These are phyloP conservation scores for Fusarium armeniacum DNA, from an alignment of 2,329 filamentous ascomycete species.

Conservation along the genomic window DNA sequence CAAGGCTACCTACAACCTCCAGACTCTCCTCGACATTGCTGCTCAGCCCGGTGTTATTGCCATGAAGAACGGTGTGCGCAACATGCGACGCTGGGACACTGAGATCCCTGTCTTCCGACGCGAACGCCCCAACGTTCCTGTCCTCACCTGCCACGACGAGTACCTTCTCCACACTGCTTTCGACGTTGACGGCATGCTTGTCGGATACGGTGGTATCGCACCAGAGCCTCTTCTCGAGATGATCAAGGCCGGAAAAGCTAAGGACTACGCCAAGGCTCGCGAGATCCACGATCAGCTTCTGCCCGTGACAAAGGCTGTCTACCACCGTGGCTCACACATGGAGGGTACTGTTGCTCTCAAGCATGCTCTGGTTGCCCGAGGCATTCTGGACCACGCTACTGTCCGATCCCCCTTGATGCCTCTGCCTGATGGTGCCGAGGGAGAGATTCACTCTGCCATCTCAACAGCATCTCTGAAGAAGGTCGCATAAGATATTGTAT, in stretches of 20 bases:
- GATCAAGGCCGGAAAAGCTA: slow-evolving; percentile 64
- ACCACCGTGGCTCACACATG: slow-evolving; percentile 68
- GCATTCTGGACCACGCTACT: slow-evolving; percentile 64
- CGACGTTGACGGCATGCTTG: slow-evolving; percentile 67
- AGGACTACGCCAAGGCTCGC: slow-evolving; percentile 63
- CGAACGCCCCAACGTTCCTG: slow-evolving; percentile 63
- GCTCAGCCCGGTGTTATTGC: slow-evolving; percentile 67
- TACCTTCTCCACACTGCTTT: slow-evolving; percentile 66
- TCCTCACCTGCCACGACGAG: slow-evolving; percentile 67
- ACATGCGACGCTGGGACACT: slow-evolving; percentile 70
- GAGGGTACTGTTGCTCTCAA: slow-evolving; percentile 67
- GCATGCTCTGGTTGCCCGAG: slow-evolving; percentile 65
- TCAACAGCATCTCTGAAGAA: slow-evolving; percentile 24
- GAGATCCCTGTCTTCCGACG: slow-evolving; percentile 67
- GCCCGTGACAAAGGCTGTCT: slow-evolving; percentile 66
- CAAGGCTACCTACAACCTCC: slow-evolving; percentile 65
- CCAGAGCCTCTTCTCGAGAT: slow-evolving; percentile 64
- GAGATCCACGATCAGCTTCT: slow-evolving; percentile 65
- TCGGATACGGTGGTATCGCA: slow-evolving; percentile 68
- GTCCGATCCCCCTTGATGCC: slow-evolving; percentile 62
- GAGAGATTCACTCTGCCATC: slow-evolving; percentile 23
- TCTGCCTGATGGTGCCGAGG: slow-evolving; percentile 20
- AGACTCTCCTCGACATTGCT: slow-evolving; percentile 67
- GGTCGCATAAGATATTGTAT: background rate
- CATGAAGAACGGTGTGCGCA: slow-evolving; percentile 70